These are phyloP conservation scores for Mycosphaerelloides madeirae DNA, from an alignment of 2,329 filamentous ascomycete species.

Conservation along the genomic window DNA sequence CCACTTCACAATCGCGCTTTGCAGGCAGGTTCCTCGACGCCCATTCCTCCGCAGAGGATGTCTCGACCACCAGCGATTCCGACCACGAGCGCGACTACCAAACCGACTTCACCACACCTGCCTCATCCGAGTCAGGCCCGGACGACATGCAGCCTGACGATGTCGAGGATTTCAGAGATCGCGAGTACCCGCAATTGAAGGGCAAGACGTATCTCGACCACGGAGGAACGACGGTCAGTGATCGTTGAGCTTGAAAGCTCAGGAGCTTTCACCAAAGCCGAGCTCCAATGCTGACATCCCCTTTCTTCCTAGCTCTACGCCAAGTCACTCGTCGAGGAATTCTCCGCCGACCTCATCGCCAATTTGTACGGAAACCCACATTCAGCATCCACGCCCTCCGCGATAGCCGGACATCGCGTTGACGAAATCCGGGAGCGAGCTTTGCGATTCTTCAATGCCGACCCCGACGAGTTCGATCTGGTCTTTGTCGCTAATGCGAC, in stretches of 20 bases:
- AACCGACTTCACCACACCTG: conserved; percentile 34
- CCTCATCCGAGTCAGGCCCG: conserved; percentile 25
- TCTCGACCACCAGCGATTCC: conserved; percentile 31
- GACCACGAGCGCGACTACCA: conserved; percentile 32
- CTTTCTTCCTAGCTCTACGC: conserved; percentile 47
- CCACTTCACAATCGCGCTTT: conserved; percentile 14
- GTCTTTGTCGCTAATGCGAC: conserved; percentile 61
- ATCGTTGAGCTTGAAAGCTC: no score
- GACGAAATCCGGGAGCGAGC: conserved; percentile 52
- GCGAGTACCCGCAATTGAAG: conserved; percentile 41
- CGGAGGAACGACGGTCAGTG: conserved; percentile 39
- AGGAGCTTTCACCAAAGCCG: neutral
- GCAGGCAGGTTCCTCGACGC: conserved; percentile 14
- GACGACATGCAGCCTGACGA: conserved; percentile 30
- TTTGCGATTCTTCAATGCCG: conserved; percentile 55
- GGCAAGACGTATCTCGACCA: conserved; percentile 42
- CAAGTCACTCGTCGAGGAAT: conserved; percentile 53
- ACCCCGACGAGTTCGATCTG: conserved; percentile 56
- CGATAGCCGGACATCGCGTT: conserved; percentile 53
- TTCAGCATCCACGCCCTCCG: conserved; percentile 58
- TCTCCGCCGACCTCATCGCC: conserved; percentile 51
- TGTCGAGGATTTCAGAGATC: conserved; percentile 37
- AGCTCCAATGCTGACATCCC: conserved; percentile 6
- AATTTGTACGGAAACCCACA: conserved; percentile 66
- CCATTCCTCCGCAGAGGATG: conserved; percentile 28